Evolutionary conservation across 768 basidiomycete species (phyloP).

Genomic region (Leccinum subtestaceum): DNA sequence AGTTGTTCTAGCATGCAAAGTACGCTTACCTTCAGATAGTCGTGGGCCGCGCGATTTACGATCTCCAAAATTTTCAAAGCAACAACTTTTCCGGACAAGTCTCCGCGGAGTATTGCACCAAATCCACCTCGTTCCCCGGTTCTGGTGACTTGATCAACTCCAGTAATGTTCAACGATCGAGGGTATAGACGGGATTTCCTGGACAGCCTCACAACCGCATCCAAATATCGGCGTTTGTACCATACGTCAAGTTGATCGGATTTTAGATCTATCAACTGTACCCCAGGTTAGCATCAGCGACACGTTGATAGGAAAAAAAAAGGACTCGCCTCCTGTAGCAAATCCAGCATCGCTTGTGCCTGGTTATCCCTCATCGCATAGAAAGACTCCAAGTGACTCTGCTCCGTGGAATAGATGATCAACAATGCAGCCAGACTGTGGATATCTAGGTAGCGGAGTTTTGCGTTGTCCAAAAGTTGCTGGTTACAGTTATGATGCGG

Average conservation of each 20-base stretch:
- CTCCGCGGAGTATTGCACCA: slow-evolving; percentile 33
- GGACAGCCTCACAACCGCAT: slow-evolving; percentile 30
- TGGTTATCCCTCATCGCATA: slow-evolving; percentile 20
- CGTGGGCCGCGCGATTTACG: slow-evolving; percentile 18
- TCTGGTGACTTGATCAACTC: slow-evolving; percentile 9
- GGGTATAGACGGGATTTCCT: slow-evolving; percentile 30
- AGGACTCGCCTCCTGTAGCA: slow-evolving; percentile 23
- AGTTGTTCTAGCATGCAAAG: not conserved
- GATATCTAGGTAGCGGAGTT: slow-evolving; percentile 23
- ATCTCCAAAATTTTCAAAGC: slow-evolving; percentile 32
- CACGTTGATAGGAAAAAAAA: not conserved
- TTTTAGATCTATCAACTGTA: slow-evolving; percentile 25
- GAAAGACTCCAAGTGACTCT: slow-evolving; percentile 14
- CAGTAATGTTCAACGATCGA: slow-evolving; percentile 21
- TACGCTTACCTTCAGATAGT: slow-evolving; percentile 27
- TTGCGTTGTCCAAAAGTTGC: slow-evolving; percentile 7
- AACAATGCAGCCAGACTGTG: slow-evolving; percentile 23
- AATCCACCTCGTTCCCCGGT: slow-evolving; percentile 29
- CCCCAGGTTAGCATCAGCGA: not conserved
- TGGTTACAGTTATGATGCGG: slow-evolving; percentile 20
- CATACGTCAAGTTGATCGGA: slow-evolving; percentile 20
- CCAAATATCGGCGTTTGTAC: slow-evolving; percentile 30
- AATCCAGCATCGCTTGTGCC: slow-evolving; percentile 27
- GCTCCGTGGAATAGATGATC: slow-evolving; percentile 20
- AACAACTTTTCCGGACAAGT: slow-evolving; percentile 25